phyloP scores from a whole-genome alignment of 2,329 filamentous ascomycete species.

The Arachnopeziza araneosa region DNA sequence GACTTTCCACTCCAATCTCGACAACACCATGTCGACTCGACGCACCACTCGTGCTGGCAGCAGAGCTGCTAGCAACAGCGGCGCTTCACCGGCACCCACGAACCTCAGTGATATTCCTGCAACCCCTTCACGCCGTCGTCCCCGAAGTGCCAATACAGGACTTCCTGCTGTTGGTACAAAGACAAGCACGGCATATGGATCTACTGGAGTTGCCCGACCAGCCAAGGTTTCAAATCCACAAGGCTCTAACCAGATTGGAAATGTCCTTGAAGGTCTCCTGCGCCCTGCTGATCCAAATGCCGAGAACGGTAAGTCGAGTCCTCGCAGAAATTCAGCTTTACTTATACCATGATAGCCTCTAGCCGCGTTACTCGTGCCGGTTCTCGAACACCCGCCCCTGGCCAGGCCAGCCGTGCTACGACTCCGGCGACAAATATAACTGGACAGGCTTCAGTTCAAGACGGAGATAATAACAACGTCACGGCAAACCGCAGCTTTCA shows the following conservation, averaged over 20 bases:
- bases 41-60: conserved; percentile 21
- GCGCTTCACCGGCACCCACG: conserved; percentile 14
- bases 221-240: conserved; percentile 8
- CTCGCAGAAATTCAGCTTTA: neutral
- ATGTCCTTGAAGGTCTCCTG: conserved; percentile 16
- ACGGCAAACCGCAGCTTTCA: conserved; percentile 28
- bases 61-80: conserved; percentile 17
- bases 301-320: conserved; percentile 2
- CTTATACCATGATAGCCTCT: neutral
- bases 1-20: neutral
- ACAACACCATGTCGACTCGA: conserved; percentile 22
- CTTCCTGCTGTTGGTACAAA: conserved; percentile 19
- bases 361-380: neutral
- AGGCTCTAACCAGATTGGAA: conserved; percentile 11
- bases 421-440: neutral
- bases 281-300: conserved; percentile 12
- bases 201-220: conserved; percentile 18
- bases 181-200: conserved; percentile 27
- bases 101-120: conserved; percentile 12
- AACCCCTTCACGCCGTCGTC: conserved; percentile 11
- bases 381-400: neutral
- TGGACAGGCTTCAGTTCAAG: neutral
- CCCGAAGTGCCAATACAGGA: conserved; percentile 10
- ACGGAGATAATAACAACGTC: neutral
- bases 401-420: neutral